phyloP scores from a whole-genome alignment of 306 rosid species.

The Vigna nakashimae region DNA sequence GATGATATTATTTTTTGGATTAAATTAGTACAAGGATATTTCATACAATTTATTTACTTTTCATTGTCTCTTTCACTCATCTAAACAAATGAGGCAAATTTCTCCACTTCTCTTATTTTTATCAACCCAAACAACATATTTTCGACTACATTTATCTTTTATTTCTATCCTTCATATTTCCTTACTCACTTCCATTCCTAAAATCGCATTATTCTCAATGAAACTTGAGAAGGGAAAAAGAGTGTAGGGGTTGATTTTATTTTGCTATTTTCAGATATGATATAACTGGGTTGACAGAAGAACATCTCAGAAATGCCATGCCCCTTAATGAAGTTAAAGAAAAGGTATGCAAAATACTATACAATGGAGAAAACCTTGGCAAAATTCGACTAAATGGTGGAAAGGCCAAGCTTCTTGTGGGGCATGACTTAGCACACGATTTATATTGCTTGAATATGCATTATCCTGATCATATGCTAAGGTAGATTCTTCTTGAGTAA shows the following conservation, averaged over 20 bases:
- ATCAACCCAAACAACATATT: not conserved
- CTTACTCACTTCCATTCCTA: not conserved
- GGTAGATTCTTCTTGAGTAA: conserved; percentile 57
- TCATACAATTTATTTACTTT: not conserved
- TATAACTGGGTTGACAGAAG: conserved; percentile 78
- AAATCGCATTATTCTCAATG: not conserved
- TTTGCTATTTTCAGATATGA: conserved; percentile 64
- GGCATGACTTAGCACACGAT: conserved; percentile 79
- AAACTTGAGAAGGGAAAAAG: not conserved
- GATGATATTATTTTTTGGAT: not conserved
- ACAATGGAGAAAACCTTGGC: conserved; percentile 68
- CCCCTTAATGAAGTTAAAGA: conserved; percentile 71
- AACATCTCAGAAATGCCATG: conserved; percentile 73
- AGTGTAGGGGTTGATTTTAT: conserved; percentile 30
- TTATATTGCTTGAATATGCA: conserved; percentile 71
- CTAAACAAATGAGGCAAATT: not conserved
- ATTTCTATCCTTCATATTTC: not conserved
- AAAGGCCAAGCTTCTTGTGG: conserved; percentile 85
- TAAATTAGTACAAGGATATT: not conserved
- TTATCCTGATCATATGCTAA: conserved; percentile 75
- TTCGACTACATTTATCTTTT: not conserved
- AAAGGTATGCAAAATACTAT: conserved; percentile 65
- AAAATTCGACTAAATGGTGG: conserved; percentile 69
- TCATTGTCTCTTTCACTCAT: not conserved
- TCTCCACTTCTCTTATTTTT: not conserved